Base-by-base conservation (phyloP, 768 basidiomycete genomes). In the Lyophyllum shimeji region DNA sequence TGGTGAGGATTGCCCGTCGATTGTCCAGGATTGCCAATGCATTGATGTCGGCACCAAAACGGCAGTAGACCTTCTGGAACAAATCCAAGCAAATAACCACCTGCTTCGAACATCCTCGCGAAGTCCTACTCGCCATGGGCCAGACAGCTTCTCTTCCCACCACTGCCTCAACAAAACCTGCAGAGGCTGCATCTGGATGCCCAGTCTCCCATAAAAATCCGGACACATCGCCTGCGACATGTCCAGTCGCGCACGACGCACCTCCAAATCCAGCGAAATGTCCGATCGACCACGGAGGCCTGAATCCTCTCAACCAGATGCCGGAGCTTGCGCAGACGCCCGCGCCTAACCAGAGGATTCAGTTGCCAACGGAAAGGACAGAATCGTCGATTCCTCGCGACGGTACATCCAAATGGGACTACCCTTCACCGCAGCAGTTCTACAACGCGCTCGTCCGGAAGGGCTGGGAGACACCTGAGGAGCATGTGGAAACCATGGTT, bases 401-500 rank as follows among this genome's bases (percentile, higher is more conserved):
- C 53, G 62, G 65, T 3, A 67, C 71, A 1, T 69, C 66, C 11
- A 81, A 77, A 45, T 98, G 96, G 96, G 95, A 97, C 68, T 98
- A 98, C 71, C 96, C 96, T 2, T 93, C 90, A 1, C 93, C 95
- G 9, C 96, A 98, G 71, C 95, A 98, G 69, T 98, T 98, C 68
- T 95, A 98, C 71, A 98, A 98, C 71, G 96, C 96, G 0, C 80
- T 99, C 13, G 93, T 93, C 9, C 77, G 94, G 59, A 99, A 99
- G 68, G 97, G 97, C 2, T 94, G 91, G 90, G 95, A 96, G 71
- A 96, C 97, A 1, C 94, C 95, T 0, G 95, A 95, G 71, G 93
- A 98, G 63, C 89, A 94, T 71, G 83, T 98, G 44, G 95, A 95
- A 69, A 93, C 87, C 23, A 97, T 99, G 92, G 97, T 99, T 43